Base-by-base conservation (phyloP, 441 rosid genomes). In the Omphalea diandra region DNA sequence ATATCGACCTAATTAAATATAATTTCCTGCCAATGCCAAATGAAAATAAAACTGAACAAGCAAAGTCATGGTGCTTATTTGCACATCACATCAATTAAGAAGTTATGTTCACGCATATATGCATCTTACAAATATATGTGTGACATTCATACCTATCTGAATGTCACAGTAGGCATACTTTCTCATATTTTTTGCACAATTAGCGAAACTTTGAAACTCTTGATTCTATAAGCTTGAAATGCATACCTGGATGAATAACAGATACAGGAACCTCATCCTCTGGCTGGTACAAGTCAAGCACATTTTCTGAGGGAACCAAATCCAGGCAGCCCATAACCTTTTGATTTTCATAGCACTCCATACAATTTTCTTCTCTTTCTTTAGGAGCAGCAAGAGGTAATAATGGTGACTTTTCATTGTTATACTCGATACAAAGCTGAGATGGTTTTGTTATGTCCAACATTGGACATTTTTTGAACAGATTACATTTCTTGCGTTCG, bases 231-330 rank as follows among this genome's bases (percentile, higher is more conserved):
- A 58, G 43, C 6, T 35, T 20, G 4, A 38, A 17, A 15, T 15
- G 22, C 43, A 40, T 63, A 64, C 75, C 64, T 18, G 63, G 69
- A 54, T 24, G 47, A 52, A 50, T 26, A 24, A 52, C 50, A 36
- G 60, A 20, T 46, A 52, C 11, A 24, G 59, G 52, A 52, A 32
- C 52, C 32, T 62, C 67, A 50, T 61, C 64, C 12, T 60, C 44
- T 14, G 36, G 29, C 18, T 35, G 46, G 40, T 36, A 43, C 26
- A 27, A 26, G 20, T 63, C 69, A 31, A 61, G 68, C 24, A 44
- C 46, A 36, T 56, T 65, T 20, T 24, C 58, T 44, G 50, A 14
- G 3, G 33, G 50, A 20, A 2, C 3, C 35, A 8, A 4, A 44
- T 54, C 44, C 57, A 35, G 27, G 57, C 43, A 55, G 26, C 46